phyloP scores from a whole-genome alignment of 495 filamentous ascomycete species.

The Hypoxylon cercidicola region DNA sequence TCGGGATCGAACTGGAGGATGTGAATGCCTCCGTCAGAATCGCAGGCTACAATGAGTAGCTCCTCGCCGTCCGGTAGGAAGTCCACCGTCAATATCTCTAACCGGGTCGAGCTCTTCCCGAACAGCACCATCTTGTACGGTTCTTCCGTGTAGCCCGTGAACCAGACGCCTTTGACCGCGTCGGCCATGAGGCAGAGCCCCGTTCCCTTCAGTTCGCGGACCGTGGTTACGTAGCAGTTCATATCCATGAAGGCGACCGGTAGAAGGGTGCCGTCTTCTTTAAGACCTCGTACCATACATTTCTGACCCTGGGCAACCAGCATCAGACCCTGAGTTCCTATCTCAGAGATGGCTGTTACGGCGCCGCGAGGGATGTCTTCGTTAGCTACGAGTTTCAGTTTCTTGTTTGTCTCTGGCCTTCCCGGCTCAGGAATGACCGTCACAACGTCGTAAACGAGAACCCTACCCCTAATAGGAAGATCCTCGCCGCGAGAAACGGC shows the following conservation, averaged over 20 bases:
- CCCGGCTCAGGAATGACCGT: conserved; percentile 90
- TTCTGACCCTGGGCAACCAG: conserved; percentile 96
- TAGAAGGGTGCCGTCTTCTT: conserved; percentile 89
- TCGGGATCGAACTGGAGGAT: conserved; percentile 95
- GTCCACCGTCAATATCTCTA: conserved; percentile 85
- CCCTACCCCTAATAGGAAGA: conserved; percentile 79
- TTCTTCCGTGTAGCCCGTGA: conserved; percentile 92
- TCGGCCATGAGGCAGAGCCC: conserved; percentile 88
- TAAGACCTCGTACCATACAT: conserved; percentile 93
- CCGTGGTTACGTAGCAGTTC: conserved; percentile 86
- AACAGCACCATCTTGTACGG: conserved; percentile 96
- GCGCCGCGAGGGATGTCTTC: conserved; percentile 90
- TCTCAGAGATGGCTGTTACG: conserved; percentile 85
- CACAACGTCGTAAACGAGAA: conserved; percentile 93
- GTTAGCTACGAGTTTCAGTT: conserved; percentile 83
- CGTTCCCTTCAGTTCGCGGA: conserved; percentile 82
- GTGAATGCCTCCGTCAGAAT: conserved; percentile 86
- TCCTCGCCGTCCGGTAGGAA: conserved; percentile 88
- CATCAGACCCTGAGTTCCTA: conserved; percentile 93
- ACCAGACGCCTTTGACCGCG: conserved; percentile 93
- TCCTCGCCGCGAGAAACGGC: conserved; percentile 88
- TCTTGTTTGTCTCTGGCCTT: conserved; percentile 82
- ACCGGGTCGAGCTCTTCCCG: conserved; percentile 77
- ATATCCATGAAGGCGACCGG: conserved; percentile 99
- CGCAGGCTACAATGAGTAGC: conserved; percentile 82